Conservation (phyloP, 108 stramenopile species). For the Discostella pseudostelligera region DNA sequence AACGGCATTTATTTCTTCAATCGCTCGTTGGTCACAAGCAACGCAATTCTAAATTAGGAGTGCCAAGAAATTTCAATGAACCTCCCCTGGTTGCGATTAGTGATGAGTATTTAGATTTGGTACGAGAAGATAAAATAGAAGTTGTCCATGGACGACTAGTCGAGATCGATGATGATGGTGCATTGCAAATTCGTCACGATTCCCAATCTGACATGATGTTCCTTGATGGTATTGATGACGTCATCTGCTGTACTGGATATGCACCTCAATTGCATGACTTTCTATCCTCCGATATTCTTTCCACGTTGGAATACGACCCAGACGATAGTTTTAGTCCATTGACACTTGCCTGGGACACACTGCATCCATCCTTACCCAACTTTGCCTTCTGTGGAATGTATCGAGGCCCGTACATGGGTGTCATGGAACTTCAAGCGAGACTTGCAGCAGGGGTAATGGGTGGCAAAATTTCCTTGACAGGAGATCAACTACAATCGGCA, state of each 20-base stretch:
- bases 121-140: conserved; percentile 49
- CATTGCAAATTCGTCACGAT: conserved; percentile 13
- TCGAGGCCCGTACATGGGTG: conserved; percentile 68
- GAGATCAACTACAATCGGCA: conserved; percentile 29
- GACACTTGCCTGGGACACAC: conserved; percentile 51
- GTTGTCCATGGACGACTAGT: conserved; percentile 49
- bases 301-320: conserved; percentile 53
- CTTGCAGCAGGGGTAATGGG: conserved; percentile 50
- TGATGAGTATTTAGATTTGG: conserved; percentile 64
- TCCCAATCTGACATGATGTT: background rate
- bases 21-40: conserved; percentile 51
- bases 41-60: conserved; percentile 43
- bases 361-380: conserved; percentile 60
- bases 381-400: conserved; percentile 71
- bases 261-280: conserved; percentile 39
- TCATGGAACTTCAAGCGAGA: conserved; percentile 66
- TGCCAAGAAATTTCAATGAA: conserved; percentile 46
- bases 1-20: conserved; percentile 39
- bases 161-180: conserved; percentile 46
- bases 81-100: conserved; percentile 60
- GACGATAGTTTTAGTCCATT: conserved; percentile 50
- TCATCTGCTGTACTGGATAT: conserved; percentile 66
- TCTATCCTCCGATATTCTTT: conserved; percentile 43
- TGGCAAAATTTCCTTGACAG: conserved; percentile 29
- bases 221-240: conserved; percentile 42